Conservation (phyloP, 73 alveolate species). For the Paramecium tetraurelia region DNA sequence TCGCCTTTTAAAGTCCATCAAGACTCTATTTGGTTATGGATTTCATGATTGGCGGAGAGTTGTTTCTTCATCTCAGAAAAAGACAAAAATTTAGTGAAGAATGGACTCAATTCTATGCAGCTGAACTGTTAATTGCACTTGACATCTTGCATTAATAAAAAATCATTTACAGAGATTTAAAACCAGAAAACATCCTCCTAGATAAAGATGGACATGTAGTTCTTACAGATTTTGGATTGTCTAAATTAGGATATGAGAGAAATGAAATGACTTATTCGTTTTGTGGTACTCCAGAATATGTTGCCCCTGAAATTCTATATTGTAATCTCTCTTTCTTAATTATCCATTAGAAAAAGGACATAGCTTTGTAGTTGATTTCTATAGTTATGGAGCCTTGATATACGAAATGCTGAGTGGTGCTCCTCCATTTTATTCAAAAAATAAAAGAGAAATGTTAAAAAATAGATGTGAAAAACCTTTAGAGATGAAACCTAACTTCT, state of each 20-base stretch:
- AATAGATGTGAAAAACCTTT: constrained; percentile 51
- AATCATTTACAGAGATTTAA: constrained; percentile 78
- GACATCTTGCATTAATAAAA: constrained; percentile 72
- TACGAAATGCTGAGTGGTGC: constrained; percentile 48
- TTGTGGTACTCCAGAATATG: constrained; percentile 86
- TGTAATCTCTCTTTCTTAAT: neutral
- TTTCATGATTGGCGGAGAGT: constrained; percentile 80
- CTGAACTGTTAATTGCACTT: constrained; percentile 73
- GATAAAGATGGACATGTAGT: constrained; percentile 67
- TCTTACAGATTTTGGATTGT: constrained; percentile 82
- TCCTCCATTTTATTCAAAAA: constrained; percentile 59
- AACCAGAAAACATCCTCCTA: constrained; percentile 77
- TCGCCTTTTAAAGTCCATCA: constrained; percentile 72
- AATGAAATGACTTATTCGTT: constrained; percentile 61
- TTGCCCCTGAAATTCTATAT: constrained; percentile 68
- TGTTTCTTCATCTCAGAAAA: constrained; percentile 63
- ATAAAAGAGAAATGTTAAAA: constrained; percentile 54
- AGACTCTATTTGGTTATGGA: constrained; percentile 80
- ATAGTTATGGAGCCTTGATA: constrained; percentile 52
- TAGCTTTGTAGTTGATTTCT: constrained; percentile 34
- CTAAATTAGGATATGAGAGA: constrained; percentile 61
- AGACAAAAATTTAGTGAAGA: constrained; percentile 58
- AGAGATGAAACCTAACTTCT: constrained; percentile 45
- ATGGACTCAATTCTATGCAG: constrained; percentile 78
- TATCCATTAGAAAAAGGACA: constrained; percentile 58